Base-by-base conservation (phyloP, 345 rosid genomes). In the Draba incana region DNA sequence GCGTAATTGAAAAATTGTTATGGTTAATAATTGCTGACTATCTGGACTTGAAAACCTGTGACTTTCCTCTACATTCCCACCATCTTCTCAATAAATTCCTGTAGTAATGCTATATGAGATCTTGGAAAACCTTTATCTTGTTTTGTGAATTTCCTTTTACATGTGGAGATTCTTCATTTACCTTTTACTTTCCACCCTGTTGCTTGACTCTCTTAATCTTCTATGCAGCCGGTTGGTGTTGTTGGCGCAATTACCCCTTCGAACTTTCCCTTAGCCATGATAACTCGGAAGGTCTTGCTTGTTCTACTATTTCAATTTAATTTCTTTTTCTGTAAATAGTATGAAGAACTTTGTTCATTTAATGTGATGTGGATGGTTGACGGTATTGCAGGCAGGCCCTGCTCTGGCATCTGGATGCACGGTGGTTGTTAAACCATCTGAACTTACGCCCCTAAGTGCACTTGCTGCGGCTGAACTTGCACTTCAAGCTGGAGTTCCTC, bases 381-480 rank as follows among this genome's bases (percentile, higher is more conserved):
- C 72, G 25, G 55, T 50, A 52, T 38, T 71, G 53, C 77, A 94
- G 98, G 92, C 89, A 80, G 98, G 99, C 54, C 99, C 99, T 54
- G 99, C 99, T 70, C 92, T 94, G 77, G 98, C 99, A 41, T 85
- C 91, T 85, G 99, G 99, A 39, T 94, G 99, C 82, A 91, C 99
- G 53, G 93, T 89, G 66, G 93, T 94, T 70, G 70, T 94, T 75
- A 94, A 94, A 79, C 97, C 99, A 63, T 94, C 98, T 45, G 98
- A 91, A 78, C 84, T 91, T 67, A 94, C 98, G 2, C 99, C 99
- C 46, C 90, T 94, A 68, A 89, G 89, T n/a, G 99, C 98, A 62
- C 84, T 94, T 74, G 98, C 97, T 46, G 93, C 98, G 13, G 98
- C 92, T 64, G 97, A 89, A 78, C 86, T 94, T 39, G 84, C 99